phyloP scores from a whole-genome alignment of 805 yeast genomes.

The Yarrowia sp. region DNA sequence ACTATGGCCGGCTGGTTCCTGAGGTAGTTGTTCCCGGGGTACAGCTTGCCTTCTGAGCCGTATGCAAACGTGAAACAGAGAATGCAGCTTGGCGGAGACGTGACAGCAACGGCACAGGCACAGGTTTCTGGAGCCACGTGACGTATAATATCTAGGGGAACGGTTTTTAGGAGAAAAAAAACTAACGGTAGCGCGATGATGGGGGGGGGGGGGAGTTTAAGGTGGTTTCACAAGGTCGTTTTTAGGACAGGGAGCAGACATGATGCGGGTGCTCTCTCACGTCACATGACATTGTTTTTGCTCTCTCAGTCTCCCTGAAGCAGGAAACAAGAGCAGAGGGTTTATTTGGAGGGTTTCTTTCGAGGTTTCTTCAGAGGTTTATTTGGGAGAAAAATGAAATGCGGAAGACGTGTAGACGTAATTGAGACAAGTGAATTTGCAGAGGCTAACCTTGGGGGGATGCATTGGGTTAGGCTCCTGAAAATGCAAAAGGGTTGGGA shows the following conservation, averaged over 20 bases:
- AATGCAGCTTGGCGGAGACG: conserved; percentile 33
- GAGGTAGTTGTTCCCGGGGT: conserved; percentile 30
- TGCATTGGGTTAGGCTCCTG: conserved; percentile 15
- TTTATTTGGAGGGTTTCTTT: not conserved
- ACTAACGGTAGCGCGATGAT: not conserved
- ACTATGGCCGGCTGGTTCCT: not conserved
- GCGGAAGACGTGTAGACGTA: conserved; percentile 20
- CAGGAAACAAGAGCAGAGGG: not conserved
- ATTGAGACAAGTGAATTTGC: conserved; percentile 8
- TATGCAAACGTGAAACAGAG: conserved; percentile 36
- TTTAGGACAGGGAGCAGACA: too few relatives aligned
- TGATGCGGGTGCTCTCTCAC: not conserved
- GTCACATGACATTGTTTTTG: not conserved
- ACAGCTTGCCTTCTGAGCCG: conserved; percentile 31
- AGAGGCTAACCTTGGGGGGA: not conserved
- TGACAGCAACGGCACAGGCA: conserved; percentile 36
- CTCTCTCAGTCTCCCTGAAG: too few relatives aligned
- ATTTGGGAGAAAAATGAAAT: conserved; percentile 21
- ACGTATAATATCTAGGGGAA: conserved; percentile 6
- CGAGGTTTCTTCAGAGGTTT: too few relatives aligned
- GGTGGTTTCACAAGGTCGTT: too few relatives aligned
- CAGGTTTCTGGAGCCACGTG: conserved; percentile 6
- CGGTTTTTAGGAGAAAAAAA: too few relatives aligned
- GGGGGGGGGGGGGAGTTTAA: too few relatives aligned
- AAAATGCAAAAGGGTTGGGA: conserved; percentile 1